Evolutionary conservation across 768 basidiomycete species (phyloP).

Genomic region (Atractiella rhizophila): DNA sequence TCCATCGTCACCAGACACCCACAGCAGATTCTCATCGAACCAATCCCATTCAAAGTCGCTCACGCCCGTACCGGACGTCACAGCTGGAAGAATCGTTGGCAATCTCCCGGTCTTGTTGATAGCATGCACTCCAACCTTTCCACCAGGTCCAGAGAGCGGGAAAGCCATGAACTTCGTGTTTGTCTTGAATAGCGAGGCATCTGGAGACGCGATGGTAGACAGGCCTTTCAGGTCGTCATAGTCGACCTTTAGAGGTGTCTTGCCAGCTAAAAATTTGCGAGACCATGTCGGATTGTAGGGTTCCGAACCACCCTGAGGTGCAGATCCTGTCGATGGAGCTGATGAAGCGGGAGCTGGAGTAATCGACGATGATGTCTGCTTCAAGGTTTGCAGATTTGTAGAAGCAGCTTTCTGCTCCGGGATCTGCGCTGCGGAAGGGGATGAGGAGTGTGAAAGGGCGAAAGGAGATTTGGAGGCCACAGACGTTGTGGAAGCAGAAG

Average conservation of each 20-base stretch:
- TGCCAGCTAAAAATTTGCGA: conserved; percentile 22
- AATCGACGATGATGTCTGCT: neutral
- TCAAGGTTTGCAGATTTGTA: neutral
- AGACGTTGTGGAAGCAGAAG: neutral
- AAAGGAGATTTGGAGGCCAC: neutral
- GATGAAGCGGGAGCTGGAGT: neutral
- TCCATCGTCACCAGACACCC: conserved; percentile 21
- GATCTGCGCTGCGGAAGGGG: neutral
- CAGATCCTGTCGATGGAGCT: neutral
- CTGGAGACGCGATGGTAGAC: conserved; percentile 17
- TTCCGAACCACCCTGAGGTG: neutral
- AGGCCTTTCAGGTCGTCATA: conserved; percentile 21
- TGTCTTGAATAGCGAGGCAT: conserved; percentile 20
- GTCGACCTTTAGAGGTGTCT: conserved; percentile 21
- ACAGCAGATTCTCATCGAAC: conserved; percentile 13
- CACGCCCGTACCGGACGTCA: conserved; percentile 19
- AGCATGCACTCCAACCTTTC: conserved; percentile 20
- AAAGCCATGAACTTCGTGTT: conserved; percentile 19
- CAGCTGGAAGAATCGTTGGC: conserved; percentile 15
- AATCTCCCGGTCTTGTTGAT: conserved; percentile 20
- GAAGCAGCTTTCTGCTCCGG: neutral
- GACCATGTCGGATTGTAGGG: conserved; percentile 21
- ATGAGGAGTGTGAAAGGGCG: no score
- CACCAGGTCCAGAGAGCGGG: conserved; percentile 23
- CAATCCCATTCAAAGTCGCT: conserved; percentile 21